Conservation (phyloP, 2,329 filamentous ascomycete genomes). For the Aspergillus sp. region DNA sequence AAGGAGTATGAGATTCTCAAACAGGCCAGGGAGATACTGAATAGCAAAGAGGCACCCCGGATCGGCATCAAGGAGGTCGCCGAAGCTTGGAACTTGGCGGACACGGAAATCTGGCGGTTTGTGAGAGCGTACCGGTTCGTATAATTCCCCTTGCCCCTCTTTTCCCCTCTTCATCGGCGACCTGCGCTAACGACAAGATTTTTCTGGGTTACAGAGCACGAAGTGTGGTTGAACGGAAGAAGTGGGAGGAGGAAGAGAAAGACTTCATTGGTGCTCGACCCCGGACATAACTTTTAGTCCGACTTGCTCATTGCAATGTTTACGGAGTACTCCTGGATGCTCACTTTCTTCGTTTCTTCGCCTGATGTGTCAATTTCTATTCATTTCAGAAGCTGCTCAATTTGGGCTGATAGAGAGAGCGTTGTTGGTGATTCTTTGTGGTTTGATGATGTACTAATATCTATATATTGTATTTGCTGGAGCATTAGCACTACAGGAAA, state of each 20-base stretch:
- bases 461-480: too few relatives aligned
- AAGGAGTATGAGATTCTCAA: conserved; percentile 49
- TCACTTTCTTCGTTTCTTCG: too few relatives aligned
- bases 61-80: conserved; percentile 43
- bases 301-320: neutral
- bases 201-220: conserved; percentile 43
- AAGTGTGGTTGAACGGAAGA: conserved; percentile 53
- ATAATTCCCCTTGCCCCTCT: neutral
- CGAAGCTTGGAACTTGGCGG: conserved; percentile 58
- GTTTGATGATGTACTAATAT: too few relatives aligned
- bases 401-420: too few relatives aligned
- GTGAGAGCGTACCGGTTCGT: conserved; percentile 54
- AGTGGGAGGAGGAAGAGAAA: conserved; percentile 61
- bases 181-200: neutral
- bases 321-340: neutral
- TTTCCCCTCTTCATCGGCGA: neutral
- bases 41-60: conserved; percentile 35
- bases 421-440: too few relatives aligned
- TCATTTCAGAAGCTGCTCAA: too few relatives aligned
- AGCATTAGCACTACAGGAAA: too few relatives aligned
- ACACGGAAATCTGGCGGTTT: conserved; percentile 65
- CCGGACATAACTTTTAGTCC: conserved; percentile 11
- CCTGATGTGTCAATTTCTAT: too few relatives aligned
- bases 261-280: conserved; percentile 49
- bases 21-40: conserved; percentile 47